phyloP scores from a whole-genome alignment of 176 grass and related monocot genomes.

The Oryza brachyantha region DNA sequence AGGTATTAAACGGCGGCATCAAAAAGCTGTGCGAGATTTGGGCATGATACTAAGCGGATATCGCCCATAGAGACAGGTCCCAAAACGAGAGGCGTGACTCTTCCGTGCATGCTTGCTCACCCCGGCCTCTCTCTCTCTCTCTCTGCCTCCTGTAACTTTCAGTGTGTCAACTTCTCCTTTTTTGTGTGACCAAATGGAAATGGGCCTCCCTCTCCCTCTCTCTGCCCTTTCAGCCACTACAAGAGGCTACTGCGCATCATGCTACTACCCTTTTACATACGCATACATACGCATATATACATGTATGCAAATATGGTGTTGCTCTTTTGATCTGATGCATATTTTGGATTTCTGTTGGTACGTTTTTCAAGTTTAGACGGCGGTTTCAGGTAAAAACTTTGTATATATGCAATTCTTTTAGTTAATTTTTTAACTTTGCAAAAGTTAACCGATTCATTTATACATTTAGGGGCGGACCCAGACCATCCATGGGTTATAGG shows the following conservation, averaged over 20 bases:
- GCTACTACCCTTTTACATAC: not conserved
- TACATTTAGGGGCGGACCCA: too few species aligned
- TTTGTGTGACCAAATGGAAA: slow-evolving; percentile 12
- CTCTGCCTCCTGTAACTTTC: slow-evolving; percentile 37
- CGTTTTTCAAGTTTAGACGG: too few species aligned
- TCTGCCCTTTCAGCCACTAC: slow-evolving; percentile 32
- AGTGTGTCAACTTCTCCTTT: slow-evolving; percentile 43
- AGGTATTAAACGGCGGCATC: slow-evolving; percentile 22
- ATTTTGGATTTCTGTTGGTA: too few species aligned
- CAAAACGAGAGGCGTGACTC: slow-evolving; percentile 21
- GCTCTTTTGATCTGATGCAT: too few species aligned
- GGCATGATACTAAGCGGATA: slow-evolving; percentile 36
- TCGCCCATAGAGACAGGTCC: slow-evolving; percentile 25
- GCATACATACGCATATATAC: not conserved
- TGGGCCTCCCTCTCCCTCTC: not conserved
- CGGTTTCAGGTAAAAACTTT: too few species aligned
- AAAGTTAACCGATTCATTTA: too few species aligned
- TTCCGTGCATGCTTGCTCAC: not conserved
- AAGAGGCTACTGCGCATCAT: not conserved
- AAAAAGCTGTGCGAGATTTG: not conserved
- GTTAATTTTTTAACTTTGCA: too few species aligned
- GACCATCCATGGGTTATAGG: too few species aligned
- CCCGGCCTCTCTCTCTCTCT: not conserved
- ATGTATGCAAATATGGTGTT: too few species aligned
- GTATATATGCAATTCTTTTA: too few species aligned